Conservation (phyloP, 1,139 yeast species). For the Debaryomyces psychrophilus region DNA sequence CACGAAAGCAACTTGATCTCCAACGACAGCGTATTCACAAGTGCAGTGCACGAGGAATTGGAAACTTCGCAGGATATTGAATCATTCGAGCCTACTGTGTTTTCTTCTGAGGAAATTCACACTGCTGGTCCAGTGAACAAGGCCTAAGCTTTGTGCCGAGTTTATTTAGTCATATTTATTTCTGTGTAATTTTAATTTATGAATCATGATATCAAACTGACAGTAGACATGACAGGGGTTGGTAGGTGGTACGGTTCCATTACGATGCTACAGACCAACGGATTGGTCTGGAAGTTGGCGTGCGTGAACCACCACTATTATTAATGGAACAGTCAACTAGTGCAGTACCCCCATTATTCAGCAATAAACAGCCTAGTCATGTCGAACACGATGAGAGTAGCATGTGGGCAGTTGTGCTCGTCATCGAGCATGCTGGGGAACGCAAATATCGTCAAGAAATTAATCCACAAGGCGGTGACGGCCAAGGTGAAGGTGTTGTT, state of each 20-base stretch:
- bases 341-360: background rate
- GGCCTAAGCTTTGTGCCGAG: conserved; percentile 19
- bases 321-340: background rate
- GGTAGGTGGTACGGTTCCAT: too few species aligned
- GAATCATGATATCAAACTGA: conserved; percentile 6
- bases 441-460: conserved; percentile 55
- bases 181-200: conserved; percentile 9
- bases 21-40: conserved; percentile 39
- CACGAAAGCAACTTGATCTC: conserved; percentile 38
- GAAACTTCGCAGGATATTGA: conserved; percentile 22
- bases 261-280: too few species aligned
- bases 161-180: conserved; percentile 1
- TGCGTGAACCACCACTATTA: background rate
- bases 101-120: conserved; percentile 45
- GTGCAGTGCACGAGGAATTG: conserved; percentile 20
- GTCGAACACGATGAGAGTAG: conserved; percentile 42
- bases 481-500: conserved; percentile 67
- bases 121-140: conserved; percentile 53
- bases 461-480: conserved; percentile 65
- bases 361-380: conserved; percentile 1
- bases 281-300: background rate
- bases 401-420: conserved; percentile 88
- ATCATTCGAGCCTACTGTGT: conserved; percentile 44
- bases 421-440: conserved; percentile 64
- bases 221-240: background rate